Evolutionary conservation across 1,284 basidiomycete genomes (phyloP), one percentile per base, ranked within the genome.

Genomic region (Mycena sp.): DNA sequence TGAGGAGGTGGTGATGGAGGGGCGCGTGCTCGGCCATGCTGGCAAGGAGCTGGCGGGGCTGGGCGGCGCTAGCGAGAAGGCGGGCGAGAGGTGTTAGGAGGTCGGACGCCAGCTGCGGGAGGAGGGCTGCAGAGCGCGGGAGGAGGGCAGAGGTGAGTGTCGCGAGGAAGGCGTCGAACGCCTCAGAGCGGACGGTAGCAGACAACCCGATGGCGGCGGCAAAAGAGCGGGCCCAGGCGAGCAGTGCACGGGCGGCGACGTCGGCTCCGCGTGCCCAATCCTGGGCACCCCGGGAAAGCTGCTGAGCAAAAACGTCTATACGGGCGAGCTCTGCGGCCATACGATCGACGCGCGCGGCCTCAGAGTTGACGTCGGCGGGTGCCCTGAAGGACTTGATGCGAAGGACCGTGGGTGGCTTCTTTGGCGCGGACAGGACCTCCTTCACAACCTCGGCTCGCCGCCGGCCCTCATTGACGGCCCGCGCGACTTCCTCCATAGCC

Each of bases 391-490:
- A 63, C 29, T 68, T 62, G 10, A 64, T 57, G 37, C 68, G 61
- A 30, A 67, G 58, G 29, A 67, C 56, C 23, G 65, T 58, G 4
- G 65, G 65, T 5, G 65, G 65, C 41, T 64, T 67, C 41, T 64
- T 67, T 14, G 65, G 65, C 2, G 65, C 53, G 3, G 61, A 45
- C 1, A 93, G 79, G 41, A 92, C 87, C 67, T 89, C 88, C 63
- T 89, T 90, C 9, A 96, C 90, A 35, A 96, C 88, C 74, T 98
- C 96, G 68, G 90, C 89, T 25, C 95, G 83, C 60, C 95, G 82
- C 71, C 94, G 85, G 43, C 89, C 90, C 73, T 97, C 95, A 70
- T 98, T 97, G 49, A 98, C 92, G 64, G 90, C 89, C 67, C 88
- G 82, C 0, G 95, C 94, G 4, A 96, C 87, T 58, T 87, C 85